Base-by-base conservation (phyloP, 2,329 filamentous ascomycete genomes). In the Acephala macrosclerotiorum region DNA sequence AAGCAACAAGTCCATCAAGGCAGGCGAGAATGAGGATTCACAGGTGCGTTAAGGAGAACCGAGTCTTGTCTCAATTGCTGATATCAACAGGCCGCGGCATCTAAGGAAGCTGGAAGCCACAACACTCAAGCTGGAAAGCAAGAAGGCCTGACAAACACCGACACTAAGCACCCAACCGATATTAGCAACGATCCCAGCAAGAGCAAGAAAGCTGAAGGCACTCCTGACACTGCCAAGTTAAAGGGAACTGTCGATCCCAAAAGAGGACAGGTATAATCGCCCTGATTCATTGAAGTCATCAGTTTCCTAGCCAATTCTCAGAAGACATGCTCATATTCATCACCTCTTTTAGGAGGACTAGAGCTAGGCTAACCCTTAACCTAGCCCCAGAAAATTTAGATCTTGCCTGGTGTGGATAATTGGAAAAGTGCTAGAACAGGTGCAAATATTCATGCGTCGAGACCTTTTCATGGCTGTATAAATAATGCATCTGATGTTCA, bases 131-230 rank as follows among this genome's bases (percentile, higher is more conserved):
- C 80, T 38, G 79, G 78, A 51, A 87, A 87, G 76, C 84, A 88
- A 76, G 78, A 82, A 73, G 84, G 84, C 25, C 35, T 86, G 18
- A 80, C 79, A 61, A 87, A 84, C 71, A 79, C 79, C 18, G 80
- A 85, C 58, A 86, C 85, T 6, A 78, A 81, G 62, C 82, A 87
- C 75, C 80, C 82, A 33, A 79, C 77, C 29, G 74, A 80, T 60
- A 78, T 80, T 66, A 77, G 79, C 66, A 76, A 79, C 49, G 76
- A 82, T 58, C 71, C 79, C 6, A 79, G 79, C 40, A 84, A 84
- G 79, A 85, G 81, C 74, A 83, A 82, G 73, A 89, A 88, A 79
- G 77, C 79, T n/a, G 85, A 89, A 76, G 86, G 85, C 35, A 76
- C 79, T 59, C 81, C 82, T 35, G 85, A 88, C 57, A 82, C 84